Evolutionary conservation across 75 land plant genomes (phyloP).

Genomic region (Cunninghamia lanceolata): DNA sequence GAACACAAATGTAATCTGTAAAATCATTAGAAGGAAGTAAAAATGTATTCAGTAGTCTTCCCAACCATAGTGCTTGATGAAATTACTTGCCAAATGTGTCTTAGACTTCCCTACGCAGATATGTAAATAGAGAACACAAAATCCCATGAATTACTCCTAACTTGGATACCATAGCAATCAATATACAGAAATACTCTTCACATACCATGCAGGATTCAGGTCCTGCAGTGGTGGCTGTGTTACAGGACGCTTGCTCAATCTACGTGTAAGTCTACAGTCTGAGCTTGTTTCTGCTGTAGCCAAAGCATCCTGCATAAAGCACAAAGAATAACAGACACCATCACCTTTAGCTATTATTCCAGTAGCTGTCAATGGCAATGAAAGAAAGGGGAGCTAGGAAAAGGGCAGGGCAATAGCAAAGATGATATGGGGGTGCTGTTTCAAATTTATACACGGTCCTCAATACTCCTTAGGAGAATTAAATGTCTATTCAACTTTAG

Average conservation of each 20-base stretch:
- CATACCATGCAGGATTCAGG: slow-evolving; percentile 9
- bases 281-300: slow-evolving; percentile 15
- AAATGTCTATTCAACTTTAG: not conserved
- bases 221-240: slow-evolving; percentile 9
- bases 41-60: not conserved
- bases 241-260: slow-evolving; percentile 5
- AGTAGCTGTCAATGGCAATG: not conserved
- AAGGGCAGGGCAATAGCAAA: not conserved
- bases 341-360: not conserved
- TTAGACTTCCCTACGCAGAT: not conserved
- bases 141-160: not conserved
- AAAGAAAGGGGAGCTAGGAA: not conserved
- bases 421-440: not conserved
- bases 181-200: not conserved
- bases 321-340: not conserved
- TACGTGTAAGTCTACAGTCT: slow-evolving; percentile 14
- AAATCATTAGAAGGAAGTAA: not conserved
- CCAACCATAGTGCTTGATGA: not conserved
- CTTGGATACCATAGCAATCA: not conserved
- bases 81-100: not conserved
- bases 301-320: slow-evolving; percentile 17
- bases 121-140: not conserved
- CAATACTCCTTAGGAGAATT: not conserved
- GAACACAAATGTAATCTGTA: not conserved
- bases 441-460: not conserved